Evolutionary conservation across 78 protist species (phyloP), one percentile per base, ranked within the genome.

Genomic region (Acrasis kona): DNA sequence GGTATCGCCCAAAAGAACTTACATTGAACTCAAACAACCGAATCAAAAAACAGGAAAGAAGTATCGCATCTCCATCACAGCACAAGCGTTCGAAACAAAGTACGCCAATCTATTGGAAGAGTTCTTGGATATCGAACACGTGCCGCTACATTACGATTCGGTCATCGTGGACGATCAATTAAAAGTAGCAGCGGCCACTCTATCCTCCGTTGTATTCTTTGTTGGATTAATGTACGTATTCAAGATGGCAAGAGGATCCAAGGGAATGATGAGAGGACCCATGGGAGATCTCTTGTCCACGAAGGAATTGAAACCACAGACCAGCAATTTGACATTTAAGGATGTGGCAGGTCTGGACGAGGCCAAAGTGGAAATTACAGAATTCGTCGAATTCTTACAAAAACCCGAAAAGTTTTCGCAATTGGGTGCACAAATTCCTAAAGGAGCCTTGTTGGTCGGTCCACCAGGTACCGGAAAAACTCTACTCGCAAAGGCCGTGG

Each of bases 381-480:
- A 93, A 40, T 84, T 90, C 72, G 97, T 96, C 3, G 77, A 89
- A 30, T 94, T 95, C 87, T 83, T 96, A 19, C 86, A 92, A 74
- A 61, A 87, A 74, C 97, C 99, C 19, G 79, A 71, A 50, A 42
- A 77, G 65, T 97, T 72, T 80, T 34, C 37, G 1, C 32, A 38
- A 35, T 86, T 91, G 64, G 96, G 96, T 28, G 97, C 96, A 29
- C 72, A 78, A 28, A 64, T 84, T 6, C 96, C 96, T 34, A 85
- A 84, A 76, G 94, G 98, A 32, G 97, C 87, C 1, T 19, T 96
- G 5, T 77, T 96, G 67, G 78, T 79, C 12, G 99, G 99, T 0
- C 97, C 98, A 27, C 98, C 99, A 30, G 99, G 99, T 1, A 91
- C 96, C 0, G 98, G 99, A 61, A 95, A 95, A 72, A 95, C 98